Evolutionary conservation across 2,329 filamentous ascomycete genomes (phyloP), one percentile per base, ranked within the genome.

Genomic region (Pseudocercospora crystallina): DNA sequence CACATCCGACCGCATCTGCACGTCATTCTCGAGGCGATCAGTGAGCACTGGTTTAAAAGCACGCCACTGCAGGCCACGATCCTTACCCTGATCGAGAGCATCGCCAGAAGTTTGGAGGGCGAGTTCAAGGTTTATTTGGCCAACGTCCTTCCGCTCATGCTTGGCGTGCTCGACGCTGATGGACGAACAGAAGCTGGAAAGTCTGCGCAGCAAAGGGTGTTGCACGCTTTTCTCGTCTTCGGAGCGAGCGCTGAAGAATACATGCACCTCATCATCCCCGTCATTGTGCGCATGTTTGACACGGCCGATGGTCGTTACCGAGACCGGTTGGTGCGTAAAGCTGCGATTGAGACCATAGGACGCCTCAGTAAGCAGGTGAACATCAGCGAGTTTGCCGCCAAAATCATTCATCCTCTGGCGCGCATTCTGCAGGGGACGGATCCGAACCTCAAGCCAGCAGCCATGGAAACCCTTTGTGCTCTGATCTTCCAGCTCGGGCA

Each of bases 71-170:
- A 97, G 70, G 85, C 86, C 0, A 99, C 95, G 0, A 96, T 99
- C 48, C 74, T 99, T 45, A 87, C 87, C 1, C 78, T 99, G 20
- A 87, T 99, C 7, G 94, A 99, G 70, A 89, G 92, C 0, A 96
- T 99, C 51, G 90, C 94, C 3, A 84, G 89, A 53, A 95, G 94
- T 0, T 76, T 99, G 1, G 94, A 99, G 65, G 94, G 94, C 57
- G 94, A 99, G 68, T 99, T 99, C 77, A 96, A 97, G 70, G 87
- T 96, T 37, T 96, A 96, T 64, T 76, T 99, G 9, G 94, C 94
- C 4, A 84, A 86, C 10, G 76, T 99, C 12, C 79, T 99, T 2
- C 95, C 94, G 0, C 77, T 95, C 44, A 96, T 99, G 92, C 84
- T 99, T 2, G 88, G 90, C 17, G 89, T 95, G 2, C 80, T 99